phyloP scores from a whole-genome alignment of 305 asterid genomes.

The Stenogyne calaminthoides region DNA sequence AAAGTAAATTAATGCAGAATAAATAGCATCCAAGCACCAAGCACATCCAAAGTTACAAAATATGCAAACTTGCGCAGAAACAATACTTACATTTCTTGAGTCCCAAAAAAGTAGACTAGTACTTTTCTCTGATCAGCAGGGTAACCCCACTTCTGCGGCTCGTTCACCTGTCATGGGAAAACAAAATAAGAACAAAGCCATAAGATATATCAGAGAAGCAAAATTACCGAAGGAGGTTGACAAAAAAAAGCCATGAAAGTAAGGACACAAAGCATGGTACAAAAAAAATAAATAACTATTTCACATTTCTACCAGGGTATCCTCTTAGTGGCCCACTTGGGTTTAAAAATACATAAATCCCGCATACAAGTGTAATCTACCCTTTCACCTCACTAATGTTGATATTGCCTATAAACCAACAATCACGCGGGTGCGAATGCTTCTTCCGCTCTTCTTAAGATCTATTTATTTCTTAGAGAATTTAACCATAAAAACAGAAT shows the following conservation, averaged over 20 bases:
- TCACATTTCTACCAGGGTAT: neutral
- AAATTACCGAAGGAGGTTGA: neutral
- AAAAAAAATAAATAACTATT: neutral
- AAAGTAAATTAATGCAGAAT: neutral
- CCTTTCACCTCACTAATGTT: neutral
- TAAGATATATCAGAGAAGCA: conserved; percentile 1
- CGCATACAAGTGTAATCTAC: neutral
- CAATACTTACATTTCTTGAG: conserved; percentile 82
- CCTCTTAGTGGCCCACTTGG: conserved; percentile 2
- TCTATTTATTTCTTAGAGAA: neutral
- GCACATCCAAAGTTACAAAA: neutral
- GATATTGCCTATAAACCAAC: neutral
- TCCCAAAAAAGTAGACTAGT: conserved; percentile 83
- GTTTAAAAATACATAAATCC: neutral
- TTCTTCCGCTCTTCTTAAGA: neutral
- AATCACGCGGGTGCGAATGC: neutral
- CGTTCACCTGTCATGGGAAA: conserved; percentile 69
- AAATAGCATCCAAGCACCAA: conserved; percentile 23
- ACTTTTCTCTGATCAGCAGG: conserved; percentile 80
- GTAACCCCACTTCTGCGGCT: conserved; percentile 88
- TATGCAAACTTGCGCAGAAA: neutral
- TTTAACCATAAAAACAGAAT: neutral
- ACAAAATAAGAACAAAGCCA: conserved; percentile 3
- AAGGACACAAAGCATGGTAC: neutral
- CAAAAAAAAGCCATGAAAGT: conserved; percentile 1